Conservation (phyloP, 139 green algal species). For the Tetraselmis striata region DNA sequence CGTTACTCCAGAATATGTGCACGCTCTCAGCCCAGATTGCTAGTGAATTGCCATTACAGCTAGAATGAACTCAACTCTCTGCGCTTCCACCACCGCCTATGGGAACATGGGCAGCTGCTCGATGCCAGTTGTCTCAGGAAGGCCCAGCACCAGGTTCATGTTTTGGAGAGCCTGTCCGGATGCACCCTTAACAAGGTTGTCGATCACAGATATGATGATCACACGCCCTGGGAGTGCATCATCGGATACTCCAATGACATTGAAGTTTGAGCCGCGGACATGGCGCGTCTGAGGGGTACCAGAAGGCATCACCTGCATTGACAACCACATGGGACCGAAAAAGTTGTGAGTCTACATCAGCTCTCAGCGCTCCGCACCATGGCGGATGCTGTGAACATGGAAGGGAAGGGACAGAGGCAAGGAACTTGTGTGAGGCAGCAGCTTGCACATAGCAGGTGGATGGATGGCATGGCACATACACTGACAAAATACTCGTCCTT, state of each 20-base stretch:
- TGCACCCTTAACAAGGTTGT: conserved; percentile 98
- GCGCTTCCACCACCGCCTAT: conserved; percentile 24
- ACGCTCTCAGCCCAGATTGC: too few species aligned
- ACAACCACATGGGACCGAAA: not conserved
- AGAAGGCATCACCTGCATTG: not conserved
- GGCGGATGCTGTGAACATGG: conserved; percentile 53
- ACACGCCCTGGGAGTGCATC: conserved; percentile 80
- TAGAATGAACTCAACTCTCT: too few species aligned
- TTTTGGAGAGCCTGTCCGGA: conserved; percentile 96
- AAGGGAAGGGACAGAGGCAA: not conserved
- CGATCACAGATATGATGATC: conserved; percentile 90
- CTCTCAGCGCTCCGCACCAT: too few species aligned
- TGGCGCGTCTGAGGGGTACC: conserved; percentile 78
- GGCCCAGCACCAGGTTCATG: conserved; percentile 91
- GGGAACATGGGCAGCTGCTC: conserved; percentile 91
- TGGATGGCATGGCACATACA: not conserved
- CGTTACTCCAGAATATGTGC: too few species aligned
- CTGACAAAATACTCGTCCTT: conserved; percentile 72
- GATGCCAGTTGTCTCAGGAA: conserved; percentile 78
- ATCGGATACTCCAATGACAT: conserved; percentile 81
- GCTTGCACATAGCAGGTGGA: not conserved
- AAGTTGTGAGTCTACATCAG: too few species aligned
- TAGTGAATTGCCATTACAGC: too few species aligned
- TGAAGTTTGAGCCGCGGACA: conserved; percentile 90
- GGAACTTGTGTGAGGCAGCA: not conserved